These are phyloP conservation scores for Cryphonectria radicalis DNA, from an alignment of 2,329 filamentous ascomycete genomes.

Conservation along the genomic window DNA sequence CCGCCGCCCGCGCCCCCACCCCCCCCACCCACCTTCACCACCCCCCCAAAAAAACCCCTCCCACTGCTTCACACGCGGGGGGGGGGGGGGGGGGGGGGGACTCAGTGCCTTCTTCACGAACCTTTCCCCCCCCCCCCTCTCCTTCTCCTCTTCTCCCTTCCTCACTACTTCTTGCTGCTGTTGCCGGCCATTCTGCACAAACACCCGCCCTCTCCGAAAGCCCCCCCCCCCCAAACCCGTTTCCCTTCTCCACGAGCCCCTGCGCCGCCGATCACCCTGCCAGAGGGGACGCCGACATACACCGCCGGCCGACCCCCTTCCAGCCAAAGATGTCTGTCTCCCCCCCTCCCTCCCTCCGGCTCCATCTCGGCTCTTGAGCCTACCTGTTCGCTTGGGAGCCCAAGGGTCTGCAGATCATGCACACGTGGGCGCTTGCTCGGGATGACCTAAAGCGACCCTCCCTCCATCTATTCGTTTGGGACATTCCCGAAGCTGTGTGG, in stretches of 20 bases:
- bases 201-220: background rate
- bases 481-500: background rate
- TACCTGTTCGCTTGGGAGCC: background rate
- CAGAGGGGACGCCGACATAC: background rate
- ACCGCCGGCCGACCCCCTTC: background rate
- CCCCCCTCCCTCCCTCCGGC: background rate
- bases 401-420: background rate
- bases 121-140: background rate
- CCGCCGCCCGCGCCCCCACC: too few relatives aligned
- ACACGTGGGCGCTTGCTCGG: slow-evolving; percentile 4
- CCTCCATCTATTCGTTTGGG: background rate
- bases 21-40: too few relatives aligned
- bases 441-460: background rate
- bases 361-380: background rate
- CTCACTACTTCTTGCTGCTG: background rate
- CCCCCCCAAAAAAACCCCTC: too few relatives aligned
- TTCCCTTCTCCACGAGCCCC: background rate
- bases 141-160: background rate
- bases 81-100: too few relatives aligned
- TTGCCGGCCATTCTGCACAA: background rate
- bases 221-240: background rate
- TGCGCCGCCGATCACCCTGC: background rate
- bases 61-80: too few relatives aligned
- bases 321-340: background rate
- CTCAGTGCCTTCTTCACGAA: background rate